Evolutionary conservation across 805 yeast genomes (phyloP), one percentile per base, ranked within the genome.

Genomic region (Kurtzmaniella fragi): DNA sequence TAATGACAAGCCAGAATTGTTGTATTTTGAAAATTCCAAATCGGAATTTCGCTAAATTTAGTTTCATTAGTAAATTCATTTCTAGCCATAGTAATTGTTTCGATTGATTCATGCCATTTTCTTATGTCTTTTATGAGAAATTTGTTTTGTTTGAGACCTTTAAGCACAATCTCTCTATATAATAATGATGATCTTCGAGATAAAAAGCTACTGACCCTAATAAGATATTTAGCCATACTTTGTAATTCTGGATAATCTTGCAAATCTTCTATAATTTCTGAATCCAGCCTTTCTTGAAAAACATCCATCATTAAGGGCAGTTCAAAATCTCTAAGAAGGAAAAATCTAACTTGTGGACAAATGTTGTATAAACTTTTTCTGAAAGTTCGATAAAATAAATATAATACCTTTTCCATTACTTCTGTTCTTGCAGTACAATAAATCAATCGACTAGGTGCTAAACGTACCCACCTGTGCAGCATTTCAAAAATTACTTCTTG

Each of bases 281-380:
- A 5, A 20, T 46, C 42, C 15, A 33, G 32, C 31, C 36, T 20
- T 12, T 43, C 25, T 20, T 17, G 16, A 37, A 56, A 61, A 4
- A 65, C 62, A 36, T 67, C 71, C 32, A 60, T 42, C 64, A 64
- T 64, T 38, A 67, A 52, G 2, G 73, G 71, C 37, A 59, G 51
- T 42, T 64, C 71, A 42, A 67, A 66, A 47, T 67, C 73, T 20
- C 70, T 42, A 9, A 67, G 42, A 39, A 61, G 64, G 47, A 61
- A 63, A 42, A 58, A 67, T 41, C 60, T 64, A n/a, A 65, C 56
- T 35, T 67, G 73, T 2, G 73, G 73, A 17, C 59, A 49, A 14
- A 64, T 45, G 2, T 67, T 64, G 44, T 49, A 62, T 16, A 64
- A 43, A 0, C 60, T 50, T 42, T 64, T 65, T 37, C 59, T 62